A percentile compares a stretch with the other conserved stretches of the same genome.
phyloP scores from a whole-genome alignment of 345 rosid genomes.

The Salix koriyanagi region DNA sequence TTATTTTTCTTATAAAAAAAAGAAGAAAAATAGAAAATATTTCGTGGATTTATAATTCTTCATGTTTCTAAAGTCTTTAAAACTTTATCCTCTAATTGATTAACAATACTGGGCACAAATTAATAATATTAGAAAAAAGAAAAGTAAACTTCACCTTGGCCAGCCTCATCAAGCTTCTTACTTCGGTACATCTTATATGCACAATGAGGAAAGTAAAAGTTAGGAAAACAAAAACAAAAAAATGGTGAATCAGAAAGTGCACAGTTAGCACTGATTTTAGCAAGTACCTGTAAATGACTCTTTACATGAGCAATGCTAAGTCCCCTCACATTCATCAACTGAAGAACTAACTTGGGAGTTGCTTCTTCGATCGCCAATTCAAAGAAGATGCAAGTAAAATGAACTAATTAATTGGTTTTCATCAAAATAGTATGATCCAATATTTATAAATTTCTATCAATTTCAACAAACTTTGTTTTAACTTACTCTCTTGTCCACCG shows the following conservation, averaged over 20 bases:
- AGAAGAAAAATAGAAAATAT: too few species aligned
- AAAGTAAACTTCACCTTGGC: slow-evolving; percentile 50
- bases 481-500: slow-evolving; percentile 87
- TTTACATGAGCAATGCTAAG: slow-evolving; percentile 88
- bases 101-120: not conserved
- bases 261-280: not conserved
- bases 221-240: not conserved
- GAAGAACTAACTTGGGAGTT: slow-evolving; percentile 84
- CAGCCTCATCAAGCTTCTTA: slow-evolving; percentile 71
- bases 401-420: not conserved
- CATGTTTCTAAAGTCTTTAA: too few species aligned
- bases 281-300: slow-evolving; percentile 79
- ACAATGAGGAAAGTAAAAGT: not conserved
- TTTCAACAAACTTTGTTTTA: not conserved
- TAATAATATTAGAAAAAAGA: not conserved
- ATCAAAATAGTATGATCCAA: not conserved
- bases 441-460: too few species aligned
- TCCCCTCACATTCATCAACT: slow-evolving; percentile 78
- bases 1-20: too few species aligned
- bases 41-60: too few species aligned
- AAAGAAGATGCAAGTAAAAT: not conserved
- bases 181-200: slow-evolving; percentile 69
- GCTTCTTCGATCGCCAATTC: slow-evolving; percentile 45
- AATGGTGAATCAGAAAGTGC: not conserved
- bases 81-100: too few species aligned